Evolutionary conservation across 768 basidiomycete species (phyloP), one percentile per base, ranked within the genome.

Genomic region (Amanita pallidorosea): DNA sequence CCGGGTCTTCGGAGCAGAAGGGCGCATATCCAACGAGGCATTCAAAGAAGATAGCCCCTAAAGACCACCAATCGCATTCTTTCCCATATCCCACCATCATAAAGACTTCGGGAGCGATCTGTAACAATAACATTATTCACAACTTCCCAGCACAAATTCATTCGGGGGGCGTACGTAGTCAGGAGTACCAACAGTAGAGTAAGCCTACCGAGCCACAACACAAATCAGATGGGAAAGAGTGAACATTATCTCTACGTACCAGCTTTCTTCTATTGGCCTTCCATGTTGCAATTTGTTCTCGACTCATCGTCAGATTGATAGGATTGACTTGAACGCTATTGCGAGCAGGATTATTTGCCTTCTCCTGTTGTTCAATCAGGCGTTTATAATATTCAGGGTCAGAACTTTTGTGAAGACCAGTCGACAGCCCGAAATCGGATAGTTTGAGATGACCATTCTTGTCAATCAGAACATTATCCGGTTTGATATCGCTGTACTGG

Each of bases 31-130:
- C 95, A 56, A 97, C 92, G 33, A 99, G 74, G 67, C 95, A 98
- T 67, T 99, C 95, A 63, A 94, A 99, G 83, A 94, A 96, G 65
- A 99, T 98, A 5, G 95, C 94, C 11, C 95, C 95, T 50, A 99
- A 70, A 34, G 95, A 97, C 95, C 95, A 99, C 95, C 95, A 99
- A 67, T 99, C 95, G 63, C 95, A 98, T 67, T 97, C 95, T 67
- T 95, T 94, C 43, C 93, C 92, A 59, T 99, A 99, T 4, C 95
- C 95, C 62, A 95, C 87, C 72, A 95, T 85, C 64, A 92, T 69
- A 75, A 99, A 98, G 58, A 98, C 95, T 61, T 98, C 94, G 3
- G 94, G 94, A 0, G 94, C 93, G 60, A 98, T 98, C 77, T 95
- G 79, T 45, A 55, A 23, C 11, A n/a, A 40, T 31, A 31, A 46